A percentile compares a stretch with the other conserved stretches of the same genome.
phyloP scores from a whole-genome alignment of 768 basidiomycete genomes.

The Suillus alpinus region DNA sequence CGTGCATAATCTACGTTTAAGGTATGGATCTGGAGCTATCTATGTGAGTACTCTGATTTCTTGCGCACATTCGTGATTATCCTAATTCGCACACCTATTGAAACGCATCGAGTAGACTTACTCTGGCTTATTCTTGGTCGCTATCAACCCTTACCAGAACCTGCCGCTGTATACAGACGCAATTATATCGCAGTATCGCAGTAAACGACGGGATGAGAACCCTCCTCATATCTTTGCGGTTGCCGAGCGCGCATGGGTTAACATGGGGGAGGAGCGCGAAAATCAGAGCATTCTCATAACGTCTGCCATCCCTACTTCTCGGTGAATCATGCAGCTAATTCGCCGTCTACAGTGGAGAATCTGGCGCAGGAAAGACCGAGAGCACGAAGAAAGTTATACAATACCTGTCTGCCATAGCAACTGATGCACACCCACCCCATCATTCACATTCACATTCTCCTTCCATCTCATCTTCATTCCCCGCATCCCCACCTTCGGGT shows the following conservation, averaged over 20 bases:
- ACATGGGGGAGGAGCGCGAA: slow-evolving; percentile 96
- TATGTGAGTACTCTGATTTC: slow-evolving; percentile 58
- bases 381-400: slow-evolving; percentile 99
- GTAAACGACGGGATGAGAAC: slow-evolving; percentile 85
- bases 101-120: slow-evolving; percentile 62
- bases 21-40: slow-evolving; percentile 90
- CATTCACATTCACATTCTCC: slow-evolving; percentile 67
- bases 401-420: slow-evolving; percentile 95
- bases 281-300: slow-evolving; percentile 98
- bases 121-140: slow-evolving; percentile 95
- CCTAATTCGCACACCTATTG: slow-evolving; percentile 11
- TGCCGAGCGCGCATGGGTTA: slow-evolving; percentile 96
- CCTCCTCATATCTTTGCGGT: slow-evolving; percentile 97
- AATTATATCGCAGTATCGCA: slow-evolving; percentile 88
- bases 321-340: slow-evolving; percentile 12
- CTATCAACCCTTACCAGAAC: slow-evolving; percentile 94
- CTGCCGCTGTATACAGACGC: slow-evolving; percentile 89
- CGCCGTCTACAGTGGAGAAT: slow-evolving; percentile 75
- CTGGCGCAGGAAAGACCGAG: slow-evolving; percentile 98
- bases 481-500: slow-evolving; percentile 61
- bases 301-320: slow-evolving; percentile 44
- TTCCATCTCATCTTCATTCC: slow-evolving; percentile 52
- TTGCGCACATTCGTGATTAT: slow-evolving; percentile 8
- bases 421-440: slow-evolving; percentile 60
- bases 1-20: slow-evolving; percentile 91